phyloP scores from a whole-genome alignment of 2,329 filamentous ascomycete genomes.

The Cytospora mali region DNA sequence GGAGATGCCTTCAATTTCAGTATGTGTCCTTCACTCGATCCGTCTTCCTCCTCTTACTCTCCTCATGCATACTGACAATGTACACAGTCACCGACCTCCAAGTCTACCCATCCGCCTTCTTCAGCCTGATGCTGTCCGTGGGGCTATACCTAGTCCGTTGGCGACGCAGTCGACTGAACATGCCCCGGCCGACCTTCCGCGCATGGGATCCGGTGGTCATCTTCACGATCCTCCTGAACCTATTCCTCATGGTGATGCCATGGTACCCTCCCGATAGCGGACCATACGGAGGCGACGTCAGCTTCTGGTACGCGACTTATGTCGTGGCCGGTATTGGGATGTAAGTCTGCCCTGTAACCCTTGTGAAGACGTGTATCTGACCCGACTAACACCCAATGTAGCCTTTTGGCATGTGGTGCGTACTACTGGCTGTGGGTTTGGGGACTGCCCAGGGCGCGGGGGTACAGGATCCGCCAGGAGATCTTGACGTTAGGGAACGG shows the following conservation, averaged over 20 bases:
- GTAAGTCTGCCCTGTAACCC: conserved; percentile 44
- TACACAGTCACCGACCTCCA: conserved; percentile 58
- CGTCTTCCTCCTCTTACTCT: too few species aligned
- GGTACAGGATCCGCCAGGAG: conserved; percentile 16
- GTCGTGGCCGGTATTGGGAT: conserved; percentile 65
- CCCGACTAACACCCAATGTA: neutral
- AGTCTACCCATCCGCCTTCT: conserved; percentile 61
- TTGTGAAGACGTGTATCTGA: neutral
- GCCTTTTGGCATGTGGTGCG: conserved; percentile 44
- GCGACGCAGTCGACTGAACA: conserved; percentile 52
- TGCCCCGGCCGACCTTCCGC: conserved; percentile 54
- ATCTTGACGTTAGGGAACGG: conserved; percentile 40
- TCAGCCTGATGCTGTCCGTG: conserved; percentile 57
- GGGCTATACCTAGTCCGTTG: conserved; percentile 62
- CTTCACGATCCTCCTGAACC: conserved; percentile 61
- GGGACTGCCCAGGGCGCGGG: neutral
- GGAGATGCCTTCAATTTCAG: conserved; percentile 67
- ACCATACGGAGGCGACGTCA: conserved; percentile 63
- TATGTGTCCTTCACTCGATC: conserved; percentile 32
- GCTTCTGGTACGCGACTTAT: conserved; percentile 76
- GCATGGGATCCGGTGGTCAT: conserved; percentile 61
- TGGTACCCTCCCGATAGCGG: conserved; percentile 70
- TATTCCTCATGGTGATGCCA: conserved; percentile 68
- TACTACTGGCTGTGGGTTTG: conserved; percentile 50
- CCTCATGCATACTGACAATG: neutral